These are phyloP conservation scores for Tilletia horrida DNA, from an alignment of 1,284 basidiomycete species.

Conservation along the genomic window DNA sequence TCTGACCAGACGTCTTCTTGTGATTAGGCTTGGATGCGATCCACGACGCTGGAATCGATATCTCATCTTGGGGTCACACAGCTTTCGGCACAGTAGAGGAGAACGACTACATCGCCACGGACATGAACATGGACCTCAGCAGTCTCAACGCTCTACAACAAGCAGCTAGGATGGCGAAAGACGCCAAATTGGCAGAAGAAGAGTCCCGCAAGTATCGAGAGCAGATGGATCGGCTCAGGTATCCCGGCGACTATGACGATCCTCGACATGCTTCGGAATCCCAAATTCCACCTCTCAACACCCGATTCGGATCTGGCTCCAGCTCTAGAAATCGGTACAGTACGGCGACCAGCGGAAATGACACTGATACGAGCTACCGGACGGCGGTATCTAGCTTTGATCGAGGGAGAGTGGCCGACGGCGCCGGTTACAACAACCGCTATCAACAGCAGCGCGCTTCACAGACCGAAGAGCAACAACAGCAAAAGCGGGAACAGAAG, in stretches of 20 bases:
- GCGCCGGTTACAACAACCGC: not conserved
- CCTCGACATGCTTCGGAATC: no score
- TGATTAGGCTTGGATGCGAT: not conserved
- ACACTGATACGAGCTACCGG: no score
- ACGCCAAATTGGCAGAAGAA: not conserved
- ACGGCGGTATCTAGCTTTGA: no score
- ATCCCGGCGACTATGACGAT: not conserved
- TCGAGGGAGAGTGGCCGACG: no score
- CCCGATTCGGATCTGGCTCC: no score
- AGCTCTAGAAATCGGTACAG: no score
- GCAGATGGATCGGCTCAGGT: not conserved
- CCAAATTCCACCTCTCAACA: no score
- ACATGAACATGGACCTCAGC: slow-evolving; percentile 15
- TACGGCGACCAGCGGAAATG: no score
- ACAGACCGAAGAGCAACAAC: not conserved
- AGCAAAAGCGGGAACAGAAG: not conserved
- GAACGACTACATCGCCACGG: not conserved
- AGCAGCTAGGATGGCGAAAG: not conserved
- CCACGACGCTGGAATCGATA: not conserved
- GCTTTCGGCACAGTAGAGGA: not conserved
- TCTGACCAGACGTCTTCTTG: not conserved
- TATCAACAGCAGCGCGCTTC: not conserved
- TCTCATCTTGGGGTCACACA: not conserved
- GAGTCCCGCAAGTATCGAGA: not conserved
- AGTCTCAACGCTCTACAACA: not conserved